Evolutionary conservation across 2,329 filamentous ascomycete genomes (phyloP).

Genomic region (Coleophoma cylindrospora): DNA sequence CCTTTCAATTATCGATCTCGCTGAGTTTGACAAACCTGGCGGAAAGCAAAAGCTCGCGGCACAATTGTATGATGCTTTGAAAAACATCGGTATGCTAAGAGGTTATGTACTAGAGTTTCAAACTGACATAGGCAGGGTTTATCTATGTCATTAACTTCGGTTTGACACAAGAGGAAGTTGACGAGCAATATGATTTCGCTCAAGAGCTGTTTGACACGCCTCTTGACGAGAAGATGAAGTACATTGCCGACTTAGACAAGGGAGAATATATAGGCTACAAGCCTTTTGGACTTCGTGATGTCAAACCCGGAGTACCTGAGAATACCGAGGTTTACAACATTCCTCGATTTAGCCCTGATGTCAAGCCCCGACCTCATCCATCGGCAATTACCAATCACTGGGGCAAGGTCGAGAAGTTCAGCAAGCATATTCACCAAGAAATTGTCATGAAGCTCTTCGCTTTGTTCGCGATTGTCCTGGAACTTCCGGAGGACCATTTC

Average conservation of each 20-base stretch:
- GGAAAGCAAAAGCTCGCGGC: conserved; percentile 44
- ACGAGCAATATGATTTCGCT: conserved; percentile 53
- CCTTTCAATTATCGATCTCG: conserved; percentile 45
- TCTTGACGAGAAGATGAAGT: conserved; percentile 52
- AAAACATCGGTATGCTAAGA: conserved; percentile 30
- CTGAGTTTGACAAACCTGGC: conserved; percentile 38
- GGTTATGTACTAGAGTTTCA: not conserved
- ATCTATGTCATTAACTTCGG: conserved; percentile 59
- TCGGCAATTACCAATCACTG: conserved; percentile 40
- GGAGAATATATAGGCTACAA: conserved; percentile 54
- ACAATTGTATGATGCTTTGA: conserved; percentile 43
- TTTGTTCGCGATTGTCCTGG: conserved; percentile 54
- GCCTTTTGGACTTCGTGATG: conserved; percentile 15
- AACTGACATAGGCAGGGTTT: conserved; percentile 28
- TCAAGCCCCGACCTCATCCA: conserved; percentile 36
- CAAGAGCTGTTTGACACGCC: conserved; percentile 51
- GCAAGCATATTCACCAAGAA: conserved; percentile 36
- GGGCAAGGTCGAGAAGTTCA: conserved; percentile 48
- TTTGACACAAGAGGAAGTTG: conserved; percentile 49
- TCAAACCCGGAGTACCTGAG: conserved; percentile 2
- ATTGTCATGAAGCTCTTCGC: conserved; percentile 51
- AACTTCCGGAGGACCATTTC: conserved; percentile 52
- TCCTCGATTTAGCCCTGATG: conserved; percentile 43
- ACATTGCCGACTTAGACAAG: conserved; percentile 36
- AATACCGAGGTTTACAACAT: conserved; percentile 56